phyloP scores from a whole-genome alignment of 192 early-diverging fungal species.

The Mortierella antarctica region DNA sequence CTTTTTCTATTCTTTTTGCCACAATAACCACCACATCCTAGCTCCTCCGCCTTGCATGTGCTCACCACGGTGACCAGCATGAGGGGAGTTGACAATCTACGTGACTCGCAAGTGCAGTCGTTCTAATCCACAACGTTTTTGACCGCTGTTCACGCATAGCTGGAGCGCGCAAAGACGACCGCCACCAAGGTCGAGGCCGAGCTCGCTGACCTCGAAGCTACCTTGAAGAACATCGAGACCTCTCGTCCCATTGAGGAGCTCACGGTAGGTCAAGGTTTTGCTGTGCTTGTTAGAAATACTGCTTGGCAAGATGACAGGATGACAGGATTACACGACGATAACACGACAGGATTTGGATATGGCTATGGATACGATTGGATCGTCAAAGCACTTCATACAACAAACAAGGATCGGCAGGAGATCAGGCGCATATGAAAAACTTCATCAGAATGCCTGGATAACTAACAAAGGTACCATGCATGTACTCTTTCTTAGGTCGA shows the following conservation, averaged over 20 bases:
- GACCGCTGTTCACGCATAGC: constrained; percentile 53
- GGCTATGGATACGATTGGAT: too few species aligned
- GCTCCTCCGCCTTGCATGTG: neutral
- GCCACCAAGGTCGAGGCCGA: constrained; percentile 86
- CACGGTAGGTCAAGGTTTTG: constrained; percentile 71
- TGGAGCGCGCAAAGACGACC: constrained; percentile 85
- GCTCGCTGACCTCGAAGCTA: constrained; percentile 87
- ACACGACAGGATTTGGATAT: too few species aligned
- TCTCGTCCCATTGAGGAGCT: constrained; percentile 94
- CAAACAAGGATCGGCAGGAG: too few species aligned
- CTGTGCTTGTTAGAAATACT: too few species aligned
- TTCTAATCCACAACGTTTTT: neutral
- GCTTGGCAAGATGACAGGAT: too few species aligned
- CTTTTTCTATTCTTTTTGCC: too few species aligned
- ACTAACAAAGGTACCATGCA: neutral
- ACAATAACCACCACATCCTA: neutral
- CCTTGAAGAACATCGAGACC: constrained; percentile 92
- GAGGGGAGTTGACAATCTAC: too few species aligned
- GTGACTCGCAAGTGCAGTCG: neutral
- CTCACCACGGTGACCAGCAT: neutral
- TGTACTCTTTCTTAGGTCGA: constrained; percentile 71
- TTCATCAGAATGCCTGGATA: too few species aligned
- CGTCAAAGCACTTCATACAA: too few species aligned
- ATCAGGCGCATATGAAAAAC: too few species aligned
- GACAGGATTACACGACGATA: too few species aligned